These are phyloP conservation scores for Botrytis pseudocinerea DNA, from an alignment of 2,329 filamentous ascomycete species.

Conservation along the genomic window DNA sequence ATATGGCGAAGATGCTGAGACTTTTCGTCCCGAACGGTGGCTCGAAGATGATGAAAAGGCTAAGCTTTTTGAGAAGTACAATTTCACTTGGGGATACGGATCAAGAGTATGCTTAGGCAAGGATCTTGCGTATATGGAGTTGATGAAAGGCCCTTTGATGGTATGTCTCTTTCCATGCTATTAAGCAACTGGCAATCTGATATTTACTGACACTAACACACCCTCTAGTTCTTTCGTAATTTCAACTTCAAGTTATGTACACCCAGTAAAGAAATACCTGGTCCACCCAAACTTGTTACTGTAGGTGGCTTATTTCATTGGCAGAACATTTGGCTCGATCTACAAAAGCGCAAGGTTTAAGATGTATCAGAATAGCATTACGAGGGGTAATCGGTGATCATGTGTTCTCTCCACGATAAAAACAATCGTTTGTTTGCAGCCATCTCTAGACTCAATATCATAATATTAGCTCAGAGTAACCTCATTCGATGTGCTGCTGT, in stretches of 20 bases:
- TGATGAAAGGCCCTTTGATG: constrained; percentile 13
- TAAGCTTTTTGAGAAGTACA: constrained; percentile 12
- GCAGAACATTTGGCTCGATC: constrained; percentile 3
- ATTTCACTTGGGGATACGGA: constrained; percentile 21
- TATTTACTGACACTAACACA: too few relatives aligned
- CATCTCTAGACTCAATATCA: neutral
- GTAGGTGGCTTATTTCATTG: constrained; percentile 6
- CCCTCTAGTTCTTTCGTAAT: neutral
- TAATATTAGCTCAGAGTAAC: neutral
- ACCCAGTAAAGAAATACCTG: constrained; percentile 9
- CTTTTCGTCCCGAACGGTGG: constrained; percentile 14
- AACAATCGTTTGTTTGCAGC: neutral
- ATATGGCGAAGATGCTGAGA: constrained; percentile 18
- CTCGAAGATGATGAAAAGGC: constrained; percentile 12
- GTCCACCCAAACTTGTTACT: neutral
- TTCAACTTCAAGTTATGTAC: neutral
- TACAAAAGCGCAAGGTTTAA: constrained; percentile 2
- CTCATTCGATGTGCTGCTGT: neutral
- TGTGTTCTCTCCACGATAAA: too few relatives aligned
- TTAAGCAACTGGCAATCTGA: neutral
- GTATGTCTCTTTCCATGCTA: neutral
- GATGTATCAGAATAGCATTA: neutral
- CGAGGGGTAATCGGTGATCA: neutral
- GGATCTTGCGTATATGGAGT: constrained; percentile 18
- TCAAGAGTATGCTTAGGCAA: constrained; percentile 18